phyloP scores from a whole-genome alignment of 2,329 filamentous ascomycete species.

The Zasmidium angulare region DNA sequence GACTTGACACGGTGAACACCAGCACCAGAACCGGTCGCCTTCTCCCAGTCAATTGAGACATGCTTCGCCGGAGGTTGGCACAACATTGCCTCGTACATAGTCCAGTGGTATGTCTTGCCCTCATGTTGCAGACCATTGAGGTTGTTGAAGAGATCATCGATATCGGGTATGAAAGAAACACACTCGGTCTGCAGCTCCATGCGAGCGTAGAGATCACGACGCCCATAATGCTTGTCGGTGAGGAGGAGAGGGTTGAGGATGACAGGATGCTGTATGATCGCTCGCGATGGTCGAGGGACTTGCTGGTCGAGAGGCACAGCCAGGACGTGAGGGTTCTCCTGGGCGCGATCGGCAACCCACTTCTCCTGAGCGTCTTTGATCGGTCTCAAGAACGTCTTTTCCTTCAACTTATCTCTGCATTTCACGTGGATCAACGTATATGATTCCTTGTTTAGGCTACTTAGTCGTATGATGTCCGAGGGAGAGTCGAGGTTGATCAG shows the following conservation, averaged over 20 bases:
- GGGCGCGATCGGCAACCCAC: neutral
- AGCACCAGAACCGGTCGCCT: neutral
- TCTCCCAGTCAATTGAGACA: neutral
- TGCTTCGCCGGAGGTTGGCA: neutral
- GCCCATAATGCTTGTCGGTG: neutral
- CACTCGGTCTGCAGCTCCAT: neutral
- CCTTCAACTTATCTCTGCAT: neutral
- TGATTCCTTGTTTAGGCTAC: neutral
- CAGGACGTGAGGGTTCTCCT: neutral
- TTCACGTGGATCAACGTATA: neutral
- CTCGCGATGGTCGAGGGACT: neutral
- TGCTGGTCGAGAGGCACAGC: neutral
- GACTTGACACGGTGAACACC: neutral
- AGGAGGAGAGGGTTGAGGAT: neutral
- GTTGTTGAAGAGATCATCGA: neutral
- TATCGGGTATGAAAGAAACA: neutral
- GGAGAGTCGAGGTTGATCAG: neutral
- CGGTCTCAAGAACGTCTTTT: neutral
- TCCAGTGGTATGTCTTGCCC: neutral
- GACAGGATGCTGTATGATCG: neutral
- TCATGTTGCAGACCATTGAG: neutral
- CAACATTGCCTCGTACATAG: neutral
- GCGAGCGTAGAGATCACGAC: neutral
- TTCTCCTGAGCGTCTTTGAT: neutral
- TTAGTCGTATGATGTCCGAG: neutral